Percentiles rank a stretch among this genome's conserved stretches.
phyloP scores from a whole-genome alignment of 495 filamentous ascomycete species.

The Evansstolkia leycettana region DNA sequence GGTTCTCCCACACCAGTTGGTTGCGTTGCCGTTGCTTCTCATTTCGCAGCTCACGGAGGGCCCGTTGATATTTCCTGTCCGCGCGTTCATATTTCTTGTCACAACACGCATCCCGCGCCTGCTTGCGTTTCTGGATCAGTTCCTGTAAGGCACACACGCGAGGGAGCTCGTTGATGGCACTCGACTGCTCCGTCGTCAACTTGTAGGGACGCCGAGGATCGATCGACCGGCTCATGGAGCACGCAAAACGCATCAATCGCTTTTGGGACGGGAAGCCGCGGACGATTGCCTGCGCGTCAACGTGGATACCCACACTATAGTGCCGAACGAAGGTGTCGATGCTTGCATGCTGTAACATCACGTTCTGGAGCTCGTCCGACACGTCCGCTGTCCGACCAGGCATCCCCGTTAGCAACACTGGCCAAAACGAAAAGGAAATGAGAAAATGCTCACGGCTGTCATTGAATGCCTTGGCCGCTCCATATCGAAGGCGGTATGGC shows the following conservation, averaged over 20 bases:
- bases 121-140: constrained; percentile 5
- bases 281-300: constrained; percentile 15
- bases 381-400: constrained; percentile 13
- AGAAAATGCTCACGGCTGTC: constrained; percentile 10
- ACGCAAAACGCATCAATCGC: constrained; percentile 12
- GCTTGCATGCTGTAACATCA: constrained; percentile 19
- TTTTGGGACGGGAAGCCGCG: constrained; percentile 11
- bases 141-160: constrained; percentile 7
- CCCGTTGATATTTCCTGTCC: constrained; percentile 6
- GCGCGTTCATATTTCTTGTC: not conserved
- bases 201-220: constrained; percentile 12
- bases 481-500: constrained; percentile 13
- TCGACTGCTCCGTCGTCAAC: constrained; percentile 10
- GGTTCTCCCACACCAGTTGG: constrained; percentile 9
- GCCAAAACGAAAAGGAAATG: not conserved
- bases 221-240: constrained; percentile 15
- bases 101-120: constrained; percentile 1
- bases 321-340: constrained; percentile 18
- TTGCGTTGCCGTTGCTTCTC: constrained; percentile 13
- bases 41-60: constrained; percentile 3
- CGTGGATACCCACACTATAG: constrained; percentile 17
- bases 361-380: constrained; percentile 19
- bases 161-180: constrained; percentile 10
- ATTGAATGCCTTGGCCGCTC: constrained; percentile 13
- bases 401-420: constrained; percentile 1